A percentile compares a stretch with the other conserved stretches of the same genome.
Conservation (phyloP, 495 filamentous ascomycete species). For the Aspergillus steynii region DNA sequence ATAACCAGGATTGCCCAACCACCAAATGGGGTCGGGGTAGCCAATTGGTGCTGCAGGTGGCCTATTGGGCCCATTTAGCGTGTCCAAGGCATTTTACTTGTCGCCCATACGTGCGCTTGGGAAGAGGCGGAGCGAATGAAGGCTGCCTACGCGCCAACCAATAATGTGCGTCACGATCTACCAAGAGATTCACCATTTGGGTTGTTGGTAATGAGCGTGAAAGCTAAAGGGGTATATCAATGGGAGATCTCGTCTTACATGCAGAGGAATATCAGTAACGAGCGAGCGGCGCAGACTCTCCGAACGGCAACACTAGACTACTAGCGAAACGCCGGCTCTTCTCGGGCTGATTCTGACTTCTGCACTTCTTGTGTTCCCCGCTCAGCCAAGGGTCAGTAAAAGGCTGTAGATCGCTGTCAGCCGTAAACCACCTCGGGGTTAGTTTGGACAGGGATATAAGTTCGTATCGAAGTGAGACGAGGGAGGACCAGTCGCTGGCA, state of each 20-base stretch:
- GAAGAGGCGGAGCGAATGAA: background rate
- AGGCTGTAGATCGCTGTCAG: background rate
- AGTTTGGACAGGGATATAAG: background rate
- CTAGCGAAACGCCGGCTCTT: background rate
- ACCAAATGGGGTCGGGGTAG: background rate
- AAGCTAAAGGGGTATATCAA: background rate
- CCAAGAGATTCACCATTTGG: too few relatives aligned
- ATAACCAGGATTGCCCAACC: background rate
- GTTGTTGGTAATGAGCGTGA: background rate
- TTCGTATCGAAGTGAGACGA: background rate
- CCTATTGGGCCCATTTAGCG: background rate
- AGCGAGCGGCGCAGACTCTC: background rate
- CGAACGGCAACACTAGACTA: background rate
- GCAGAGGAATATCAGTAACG: background rate
- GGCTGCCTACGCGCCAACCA: too few relatives aligned
- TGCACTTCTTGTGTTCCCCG: background rate
- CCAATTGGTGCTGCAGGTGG: background rate
- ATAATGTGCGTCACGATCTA: too few relatives aligned
- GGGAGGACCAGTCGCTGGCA: background rate
- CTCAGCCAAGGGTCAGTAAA: background rate
- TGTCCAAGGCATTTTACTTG: background rate
- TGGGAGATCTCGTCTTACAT: background rate
- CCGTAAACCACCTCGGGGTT: background rate
- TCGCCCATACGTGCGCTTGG: background rate
- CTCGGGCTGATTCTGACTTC: background rate